Evolutionary conservation across 2,329 filamentous ascomycete genomes (phyloP).

Genomic region (Xylogone sp.): DNA sequence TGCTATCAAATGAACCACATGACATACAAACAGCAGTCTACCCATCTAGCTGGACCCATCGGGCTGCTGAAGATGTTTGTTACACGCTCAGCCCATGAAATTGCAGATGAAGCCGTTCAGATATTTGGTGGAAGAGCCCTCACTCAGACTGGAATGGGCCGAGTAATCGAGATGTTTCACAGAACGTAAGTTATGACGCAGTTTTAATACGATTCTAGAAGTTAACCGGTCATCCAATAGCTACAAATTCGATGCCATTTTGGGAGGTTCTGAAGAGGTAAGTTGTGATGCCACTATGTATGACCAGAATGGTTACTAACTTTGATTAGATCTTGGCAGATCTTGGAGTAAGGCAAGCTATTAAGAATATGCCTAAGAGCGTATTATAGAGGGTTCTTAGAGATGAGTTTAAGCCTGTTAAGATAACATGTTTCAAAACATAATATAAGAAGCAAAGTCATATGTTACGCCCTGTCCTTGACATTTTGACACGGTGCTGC

Average conservation of each 20-base stretch:
- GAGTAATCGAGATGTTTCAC: slow-evolving; percentile 79
- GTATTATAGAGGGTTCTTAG: slow-evolving; percentile 57
- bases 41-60: slow-evolving; percentile 75
- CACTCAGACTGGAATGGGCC: slow-evolving; percentile 80
- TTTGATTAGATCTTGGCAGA: slow-evolving; percentile 68
- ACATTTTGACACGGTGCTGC: too few relatives aligned
- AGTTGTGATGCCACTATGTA: not conserved
- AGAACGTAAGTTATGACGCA: slow-evolving; percentile 52
- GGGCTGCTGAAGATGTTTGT: slow-evolving; percentile 76
- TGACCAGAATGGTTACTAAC: slow-evolving; percentile 3
- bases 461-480: not conserved
- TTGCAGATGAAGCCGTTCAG: slow-evolving; percentile 79
- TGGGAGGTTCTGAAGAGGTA: slow-evolving; percentile 67
- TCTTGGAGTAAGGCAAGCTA: slow-evolving; percentile 77
- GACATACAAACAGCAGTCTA: slow-evolving; percentile 72
- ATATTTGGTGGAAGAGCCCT: slow-evolving; percentile 82
- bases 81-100: slow-evolving; percentile 75
- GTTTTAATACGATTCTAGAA: not conserved
- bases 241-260: slow-evolving; percentile 69
- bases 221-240: slow-evolving; percentile 15
- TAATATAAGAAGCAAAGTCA: not conserved
- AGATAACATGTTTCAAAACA: not conserved
- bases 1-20: slow-evolving; percentile 88
- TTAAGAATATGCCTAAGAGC: slow-evolving; percentile 80
- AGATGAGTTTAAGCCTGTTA: not conserved